Percentiles rank a stretch among this genome's conserved stretches.
phyloP scores from a whole-genome alignment of 306 rosid genomes.

The Ormosia emarginata region DNA sequence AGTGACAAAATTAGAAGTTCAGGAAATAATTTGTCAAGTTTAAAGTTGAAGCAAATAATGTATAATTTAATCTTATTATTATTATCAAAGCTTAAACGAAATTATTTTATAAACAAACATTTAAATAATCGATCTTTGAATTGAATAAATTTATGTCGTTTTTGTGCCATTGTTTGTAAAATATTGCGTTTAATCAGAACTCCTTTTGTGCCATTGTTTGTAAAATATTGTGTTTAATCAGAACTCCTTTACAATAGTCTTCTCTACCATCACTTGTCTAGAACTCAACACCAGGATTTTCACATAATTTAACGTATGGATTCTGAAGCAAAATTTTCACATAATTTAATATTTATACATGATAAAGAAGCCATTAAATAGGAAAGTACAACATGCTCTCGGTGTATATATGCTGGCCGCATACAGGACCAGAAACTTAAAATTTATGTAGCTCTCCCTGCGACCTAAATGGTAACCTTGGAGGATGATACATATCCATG shows the following conservation, averaged over 20 bases:
- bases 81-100: too few species aligned
- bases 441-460: constrained; percentile 40
- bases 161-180: background rate
- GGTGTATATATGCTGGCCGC: constrained; percentile 31
- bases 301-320: background rate
- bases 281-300: background rate
- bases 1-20: too few species aligned
- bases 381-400: constrained; percentile 50
- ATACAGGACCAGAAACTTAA: constrained; percentile 37
- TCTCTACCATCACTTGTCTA: background rate
- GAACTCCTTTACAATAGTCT: background rate
- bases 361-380: constrained; percentile 39
- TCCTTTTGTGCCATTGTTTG: background rate
- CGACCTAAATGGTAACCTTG: constrained; percentile 28
- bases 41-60: too few species aligned
- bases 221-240: background rate
- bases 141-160: background rate
- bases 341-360: constrained; percentile 47
- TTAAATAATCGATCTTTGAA: background rate
- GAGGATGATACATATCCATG: constrained; percentile 26
- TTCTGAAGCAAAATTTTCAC: constrained; percentile 52
- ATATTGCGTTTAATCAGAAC: background rate
- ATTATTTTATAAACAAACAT: too few species aligned
- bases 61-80: too few species aligned
- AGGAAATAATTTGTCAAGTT: too few species aligned